Conservation (phyloP, 495 filamentous ascomycete species). For the Hypoxylon trugodes region DNA sequence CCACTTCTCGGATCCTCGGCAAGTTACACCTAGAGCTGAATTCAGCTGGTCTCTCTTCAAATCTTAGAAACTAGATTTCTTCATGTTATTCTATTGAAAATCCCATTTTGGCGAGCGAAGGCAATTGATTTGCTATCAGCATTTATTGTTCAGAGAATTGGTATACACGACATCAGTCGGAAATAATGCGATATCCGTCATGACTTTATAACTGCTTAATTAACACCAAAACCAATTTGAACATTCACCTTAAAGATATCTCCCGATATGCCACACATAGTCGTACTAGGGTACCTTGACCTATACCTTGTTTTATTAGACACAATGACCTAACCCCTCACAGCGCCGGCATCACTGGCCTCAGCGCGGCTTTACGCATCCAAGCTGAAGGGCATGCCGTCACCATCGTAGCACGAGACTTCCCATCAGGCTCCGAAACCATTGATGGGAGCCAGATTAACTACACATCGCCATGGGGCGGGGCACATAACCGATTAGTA, state of each 20-base stretch:
- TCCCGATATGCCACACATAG: slow-evolving; percentile 41
- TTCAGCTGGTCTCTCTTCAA: slow-evolving; percentile 7
- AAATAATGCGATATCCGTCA: too few relatives aligned
- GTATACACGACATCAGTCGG: too few relatives aligned
- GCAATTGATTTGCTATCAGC: neutral
- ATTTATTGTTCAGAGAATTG: too few relatives aligned
- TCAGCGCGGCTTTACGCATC: slow-evolving; percentile 61
- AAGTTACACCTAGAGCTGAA: neutral
- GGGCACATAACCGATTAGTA: slow-evolving; percentile 67
- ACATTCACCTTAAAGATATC: neutral
- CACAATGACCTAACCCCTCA: slow-evolving; percentile 28
- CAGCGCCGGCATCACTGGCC: slow-evolving; percentile 68
- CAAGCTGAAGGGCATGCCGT: slow-evolving; percentile 57
- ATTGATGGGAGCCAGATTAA: slow-evolving; percentile 59
- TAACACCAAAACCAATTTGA: neutral
- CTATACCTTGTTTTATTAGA: neutral
- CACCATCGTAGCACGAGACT: slow-evolving; percentile 65
- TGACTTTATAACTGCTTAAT: too few relatives aligned
- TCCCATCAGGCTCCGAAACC: slow-evolving; percentile 58
- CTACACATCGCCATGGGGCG: slow-evolving; percentile 73
- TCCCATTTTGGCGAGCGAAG: too few relatives aligned
- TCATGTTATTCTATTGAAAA: neutral
- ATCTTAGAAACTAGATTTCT: neutral
- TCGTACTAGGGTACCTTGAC: slow-evolving; percentile 54
- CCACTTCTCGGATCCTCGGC: slow-evolving; percentile 33